Evolutionary conservation across 2,329 filamentous ascomycete species (phyloP).

Genomic region (Colletotrichum karsti): DNA sequence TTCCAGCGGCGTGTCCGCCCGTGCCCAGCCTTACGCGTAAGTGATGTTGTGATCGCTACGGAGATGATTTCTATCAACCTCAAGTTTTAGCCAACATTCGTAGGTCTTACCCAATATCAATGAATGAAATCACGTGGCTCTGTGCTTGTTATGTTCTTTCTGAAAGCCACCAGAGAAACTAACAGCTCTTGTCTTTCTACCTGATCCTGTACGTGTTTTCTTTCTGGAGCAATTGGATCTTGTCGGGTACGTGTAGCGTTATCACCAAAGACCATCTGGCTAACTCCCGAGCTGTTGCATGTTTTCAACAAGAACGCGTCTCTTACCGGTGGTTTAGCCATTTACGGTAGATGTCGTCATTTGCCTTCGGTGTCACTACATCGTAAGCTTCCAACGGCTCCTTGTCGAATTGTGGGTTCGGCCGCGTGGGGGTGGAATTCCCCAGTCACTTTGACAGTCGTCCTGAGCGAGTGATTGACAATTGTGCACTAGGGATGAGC

Average conservation of each 20-base stretch:
- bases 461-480: neutral
- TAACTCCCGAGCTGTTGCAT: neutral
- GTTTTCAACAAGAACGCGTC: neutral
- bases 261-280: too few species aligned
- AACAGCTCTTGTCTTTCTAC: too few species aligned
- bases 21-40: neutral
- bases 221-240: too few species aligned
- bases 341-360: conserved; percentile 19
- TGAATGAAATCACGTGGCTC: too few species aligned
- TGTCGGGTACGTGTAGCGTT: too few species aligned
- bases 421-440: conserved; percentile 4
- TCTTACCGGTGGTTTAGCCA: neutral
- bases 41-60: too few species aligned
- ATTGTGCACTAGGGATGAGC: conserved; percentile 4
- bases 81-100: too few species aligned
- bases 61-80: too few species aligned
- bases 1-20: neutral
- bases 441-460: neutral
- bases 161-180: too few species aligned
- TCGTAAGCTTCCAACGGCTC: neutral
- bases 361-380: conserved; percentile 24
- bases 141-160: too few species aligned
- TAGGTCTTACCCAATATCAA: too few species aligned
- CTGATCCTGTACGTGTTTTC: too few species aligned
- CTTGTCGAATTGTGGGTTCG: neutral